phyloP scores from a whole-genome alignment of 768 basidiomycete genomes.

The Calocybe gangraenosa region DNA sequence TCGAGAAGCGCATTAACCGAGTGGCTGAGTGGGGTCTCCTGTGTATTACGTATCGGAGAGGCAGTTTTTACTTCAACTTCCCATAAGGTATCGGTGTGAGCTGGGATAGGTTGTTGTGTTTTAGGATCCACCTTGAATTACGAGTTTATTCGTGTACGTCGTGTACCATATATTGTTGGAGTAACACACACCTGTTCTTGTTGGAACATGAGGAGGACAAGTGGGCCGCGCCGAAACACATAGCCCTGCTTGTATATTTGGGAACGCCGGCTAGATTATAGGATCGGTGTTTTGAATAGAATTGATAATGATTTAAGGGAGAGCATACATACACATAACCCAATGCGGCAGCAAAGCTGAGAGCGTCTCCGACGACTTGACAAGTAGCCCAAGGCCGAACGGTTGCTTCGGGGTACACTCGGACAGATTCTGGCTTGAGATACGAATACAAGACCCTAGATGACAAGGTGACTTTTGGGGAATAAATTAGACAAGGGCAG shows the following conservation, averaged over 20 bases:
- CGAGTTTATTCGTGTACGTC: constrained; percentile 5
- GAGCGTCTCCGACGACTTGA: constrained; percentile 73
- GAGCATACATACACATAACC: constrained; percentile 59
- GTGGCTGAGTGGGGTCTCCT: constrained; percentile 67
- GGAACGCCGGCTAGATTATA: constrained; percentile 50
- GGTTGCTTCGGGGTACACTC: constrained; percentile 82
- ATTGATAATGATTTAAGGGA: constrained; percentile 3
- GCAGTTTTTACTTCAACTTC: constrained; percentile 88
- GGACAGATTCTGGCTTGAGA: constrained; percentile 79
- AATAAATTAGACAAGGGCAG: not conserved
- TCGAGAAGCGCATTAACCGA: constrained; percentile 75
- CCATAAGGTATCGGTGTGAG: constrained; percentile 80
- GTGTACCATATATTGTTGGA: not conserved
- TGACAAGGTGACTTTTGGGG: not conserved
- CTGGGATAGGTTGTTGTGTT: constrained; percentile 71
- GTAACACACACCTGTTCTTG: constrained; percentile 63
- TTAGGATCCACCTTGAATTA: constrained; percentile 62
- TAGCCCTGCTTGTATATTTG: constrained; percentile 84
- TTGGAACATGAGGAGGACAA: constrained; percentile 81
- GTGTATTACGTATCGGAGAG: constrained; percentile 71
- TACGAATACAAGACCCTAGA: constrained; percentile 76
- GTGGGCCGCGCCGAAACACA: constrained; percentile 62
- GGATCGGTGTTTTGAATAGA: not conserved
- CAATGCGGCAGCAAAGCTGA: constrained; percentile 75
- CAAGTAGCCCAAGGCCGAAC: constrained; percentile 83